Base-by-base conservation (phyloP, 139 green algal genomes). In the Astrephomene gubernaculifera region DNA sequence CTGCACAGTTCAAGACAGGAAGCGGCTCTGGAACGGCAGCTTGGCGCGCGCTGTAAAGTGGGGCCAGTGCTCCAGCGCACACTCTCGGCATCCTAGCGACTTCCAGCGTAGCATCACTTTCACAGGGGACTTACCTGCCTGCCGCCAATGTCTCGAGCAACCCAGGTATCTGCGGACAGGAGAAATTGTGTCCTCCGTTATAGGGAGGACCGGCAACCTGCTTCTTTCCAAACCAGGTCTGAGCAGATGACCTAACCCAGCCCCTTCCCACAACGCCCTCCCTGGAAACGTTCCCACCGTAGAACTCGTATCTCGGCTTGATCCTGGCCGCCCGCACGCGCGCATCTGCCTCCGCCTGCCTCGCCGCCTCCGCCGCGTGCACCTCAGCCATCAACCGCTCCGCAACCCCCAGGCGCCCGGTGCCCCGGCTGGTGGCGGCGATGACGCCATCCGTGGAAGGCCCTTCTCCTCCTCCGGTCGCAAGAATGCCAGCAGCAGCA, bases 291-390 rank as follows among this genome's bases (percentile, higher is more conserved):
- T 25, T 57, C 49, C 5, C 35, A 78, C 70, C 70, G 43, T 78
- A 78, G 27, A 78, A 78, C 43, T 78, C 70, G 70, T 78, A 78
- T 41, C 70, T 19, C 29, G 70, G 70, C 27, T 78, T 78, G 1
- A 78, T 43, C 31, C 6, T 7, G 8, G 70, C 70, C 43, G 4
- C 4, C 43, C 12, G 19, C 12, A 78, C 45, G 27, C 27, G 25
- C 43, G 1, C 22, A 2, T 78, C n/a, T 24, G 31, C 43, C 14
- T 61, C 70, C 43, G 17, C 43, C 70, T 78, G 70, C 43, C 14
- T 6, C 43, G 25, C 43, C 43, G 43, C 24, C 70, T 78, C 70
- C 31, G 25, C 43, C 29, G 25, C 25, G 70, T 78, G 70, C 43
- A 78, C 25, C 70, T 78, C 41, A 10, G 43, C 31, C 70, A 78